Evolutionary conservation across 805 yeast species (phyloP).

Genomic region (Maudiozyma bulderi): DNA sequence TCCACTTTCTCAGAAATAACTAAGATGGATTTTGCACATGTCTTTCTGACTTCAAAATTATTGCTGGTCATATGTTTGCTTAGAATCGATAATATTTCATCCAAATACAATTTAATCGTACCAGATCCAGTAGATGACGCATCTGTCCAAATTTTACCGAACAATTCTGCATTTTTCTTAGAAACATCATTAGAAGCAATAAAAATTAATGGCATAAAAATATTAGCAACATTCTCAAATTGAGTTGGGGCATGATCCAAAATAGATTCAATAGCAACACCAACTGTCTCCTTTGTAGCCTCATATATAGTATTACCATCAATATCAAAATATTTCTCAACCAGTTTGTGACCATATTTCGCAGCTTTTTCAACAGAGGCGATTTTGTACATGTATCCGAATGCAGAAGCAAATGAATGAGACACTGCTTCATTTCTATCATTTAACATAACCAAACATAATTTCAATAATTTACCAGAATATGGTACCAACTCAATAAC

Average conservation of each 20-base stretch:
- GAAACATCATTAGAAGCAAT: slow-evolving; percentile 63
- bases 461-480: slow-evolving; percentile 54
- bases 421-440: slow-evolving; percentile 69
- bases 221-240: slow-evolving; percentile 50
- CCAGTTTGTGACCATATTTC: slow-evolving; percentile 43
- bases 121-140: slow-evolving; percentile 64
- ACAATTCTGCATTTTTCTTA: slow-evolving; percentile 36
- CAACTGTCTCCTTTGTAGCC: slow-evolving; percentile 39
- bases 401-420: slow-evolving; percentile 65
- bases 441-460: slow-evolving; percentile 47
- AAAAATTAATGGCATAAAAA: slow-evolving; percentile 69
- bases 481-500: slow-evolving; percentile 36
- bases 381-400: slow-evolving; percentile 67
- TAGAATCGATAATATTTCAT: slow-evolving; percentile 54
- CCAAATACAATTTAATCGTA: slow-evolving; percentile 57
- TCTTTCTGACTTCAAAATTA: slow-evolving; percentile 55
- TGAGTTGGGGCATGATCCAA: slow-evolving; percentile 59
- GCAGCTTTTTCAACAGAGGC: slow-evolving; percentile 43
- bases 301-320: slow-evolving; percentile 30
- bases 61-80: slow-evolving; percentile 43
- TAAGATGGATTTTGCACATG: slow-evolving; percentile 59
- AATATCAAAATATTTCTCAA: slow-evolving; percentile 47
- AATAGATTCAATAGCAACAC: slow-evolving; percentile 54
- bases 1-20: slow-evolving; percentile 43
- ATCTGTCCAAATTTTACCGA: slow-evolving; percentile 67